A percentile compares a stretch with the other conserved stretches of the same genome.
Evolutionary conservation across 352 stramenopile species (phyloP).

Genomic region (Ophiocytium majus): DNA sequence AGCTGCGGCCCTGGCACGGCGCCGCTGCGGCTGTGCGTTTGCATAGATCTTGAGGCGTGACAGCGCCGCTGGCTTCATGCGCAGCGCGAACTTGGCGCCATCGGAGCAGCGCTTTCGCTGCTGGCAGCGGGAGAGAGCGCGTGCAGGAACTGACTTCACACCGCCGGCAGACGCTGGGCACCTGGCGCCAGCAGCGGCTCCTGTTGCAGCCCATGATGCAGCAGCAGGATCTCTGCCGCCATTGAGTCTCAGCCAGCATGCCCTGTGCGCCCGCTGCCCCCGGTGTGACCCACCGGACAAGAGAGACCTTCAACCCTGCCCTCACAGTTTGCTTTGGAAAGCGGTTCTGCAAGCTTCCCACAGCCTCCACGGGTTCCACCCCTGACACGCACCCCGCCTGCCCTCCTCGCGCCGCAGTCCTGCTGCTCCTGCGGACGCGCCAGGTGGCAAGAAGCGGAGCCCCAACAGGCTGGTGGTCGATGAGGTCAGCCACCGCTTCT

Average conservation of each 20-base stretch:
- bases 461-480: slow-evolving; percentile 98
- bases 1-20: too few relatives aligned
- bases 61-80: too few relatives aligned
- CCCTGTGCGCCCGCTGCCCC: too few relatives aligned
- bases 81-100: neutral
- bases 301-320: too few relatives aligned
- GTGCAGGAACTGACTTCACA: neutral
- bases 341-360: neutral
- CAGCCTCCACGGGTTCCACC: neutral
- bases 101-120: neutral
- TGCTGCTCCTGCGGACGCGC: neutral
- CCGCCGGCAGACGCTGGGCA: neutral
- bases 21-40: too few relatives aligned
- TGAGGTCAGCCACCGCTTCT: too few relatives aligned
- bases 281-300: too few relatives aligned
- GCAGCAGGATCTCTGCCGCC: neutral
- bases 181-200: neutral
- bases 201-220: neutral
- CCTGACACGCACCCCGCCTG: too few relatives aligned
- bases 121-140: neutral
- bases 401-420: too few relatives aligned
- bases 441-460: slow-evolving; percentile 82
- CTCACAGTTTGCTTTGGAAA: neutral
- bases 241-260: neutral
- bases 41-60: too few relatives aligned